Evolutionary conservation across 805 yeast genomes (phyloP), one percentile per base, ranked within the genome.

Genomic region (Saccharomyces jurei): DNA sequence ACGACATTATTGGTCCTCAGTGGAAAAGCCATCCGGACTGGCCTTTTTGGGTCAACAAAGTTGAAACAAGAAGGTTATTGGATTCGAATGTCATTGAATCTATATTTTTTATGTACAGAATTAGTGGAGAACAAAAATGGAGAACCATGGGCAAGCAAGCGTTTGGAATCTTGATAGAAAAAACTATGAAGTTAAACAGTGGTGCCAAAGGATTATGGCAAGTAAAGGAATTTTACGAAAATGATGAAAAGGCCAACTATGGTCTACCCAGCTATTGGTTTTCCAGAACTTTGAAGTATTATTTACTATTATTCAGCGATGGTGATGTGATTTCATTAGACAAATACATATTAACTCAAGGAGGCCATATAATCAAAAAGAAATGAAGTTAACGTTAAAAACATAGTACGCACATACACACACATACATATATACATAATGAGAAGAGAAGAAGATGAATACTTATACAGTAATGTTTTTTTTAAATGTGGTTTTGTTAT

Each of bases 1-100:
- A 54, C 6, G 63, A 61, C 26, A 41, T 64, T 6, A 53, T 21
- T 13, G 22, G 13, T 17, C 10, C 26, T 9, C 28, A 49, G 13
- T 68, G 72, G 63, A 47, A 50, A 10, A 54, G 64, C n/a, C 64
- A 65, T 31, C 72, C 73, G 10, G 47, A 69, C 0, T 64, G 68
- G 61, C 68, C 74, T 14, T 59, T 73, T 27, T 63, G 64, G 59
- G 60, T 73, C 41, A 70, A 72, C 56, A 61, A 64, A 4, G 58
- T 68, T 53, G 70, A 67, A 22, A 65, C 76, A 2, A 55, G 71
- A 48, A 80, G 74, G 56, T 65, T 79, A n/a, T 66, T 83, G 25
- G 73, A 86, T 25, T 85, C 88, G 0, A 84, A 82, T 61, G 77
- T 83, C 21, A 76, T 83, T 48, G 87, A 83, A 63, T 79, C 86